Base-by-base conservation (phyloP, 306 rosid species). In the Begonia peltatifolia region DNA sequence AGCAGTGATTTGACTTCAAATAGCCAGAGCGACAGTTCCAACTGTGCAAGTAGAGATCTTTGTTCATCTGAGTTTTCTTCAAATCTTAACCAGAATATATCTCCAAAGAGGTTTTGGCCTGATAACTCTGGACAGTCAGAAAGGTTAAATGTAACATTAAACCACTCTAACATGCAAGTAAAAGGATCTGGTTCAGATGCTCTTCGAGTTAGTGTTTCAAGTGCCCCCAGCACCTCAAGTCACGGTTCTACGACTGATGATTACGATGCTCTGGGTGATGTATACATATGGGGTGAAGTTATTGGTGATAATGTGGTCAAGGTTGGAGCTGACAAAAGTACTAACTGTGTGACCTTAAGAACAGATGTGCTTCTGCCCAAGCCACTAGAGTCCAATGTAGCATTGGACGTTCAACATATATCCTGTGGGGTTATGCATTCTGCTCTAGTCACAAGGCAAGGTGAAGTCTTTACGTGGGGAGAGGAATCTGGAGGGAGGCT, bases 401-500 rank as follows among this genome's bases (percentile, higher is more conserved):
- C 79, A 65, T 76, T 90, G 73, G 99, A 92, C 58, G 87, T 83
- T 53, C 86, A 79, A 64, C 94, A 63, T 63, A 77, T 92, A 61
- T 86, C 99, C 60, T 92, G 99, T 61, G 99, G 99, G 55, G 99
- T 92, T 58, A 79, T 17, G 67, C 99, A 92, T 71, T 85, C 92
- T 56, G 81, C 94, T 46, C 62, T 92, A 47, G 96, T 92, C 63
- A 92, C 94, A 2, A 77, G 99, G 74, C 99, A 92, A 76, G 99
- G 96, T 66, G 99, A 83, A 68, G 66, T 86, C 53, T 92, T 83
- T 67, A 83, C 99, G 25, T 92, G 99, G 99, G 99, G 99, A 12
- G 99, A 92, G 76, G 99, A 86, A 81, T 92, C 95, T 38, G 96
- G 99, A 62, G 99, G 99, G 59, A 82, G 94, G 61, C 99, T 92